Evolutionary conservation across 805 yeast species (phyloP).

Genomic region (Novakomyces olei): DNA sequence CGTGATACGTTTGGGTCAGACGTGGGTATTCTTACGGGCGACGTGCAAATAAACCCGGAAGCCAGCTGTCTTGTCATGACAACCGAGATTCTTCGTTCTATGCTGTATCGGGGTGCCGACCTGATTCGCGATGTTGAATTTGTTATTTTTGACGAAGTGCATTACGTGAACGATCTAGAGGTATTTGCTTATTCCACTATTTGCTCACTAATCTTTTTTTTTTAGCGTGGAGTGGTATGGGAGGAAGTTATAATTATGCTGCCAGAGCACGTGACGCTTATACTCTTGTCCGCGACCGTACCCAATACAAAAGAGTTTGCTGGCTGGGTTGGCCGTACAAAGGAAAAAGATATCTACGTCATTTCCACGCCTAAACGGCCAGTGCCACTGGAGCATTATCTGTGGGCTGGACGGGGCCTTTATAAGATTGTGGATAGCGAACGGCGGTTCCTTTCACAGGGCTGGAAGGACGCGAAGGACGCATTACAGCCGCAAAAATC

Average conservation of each 20-base stretch:
- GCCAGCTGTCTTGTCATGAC: constrained; percentile 95
- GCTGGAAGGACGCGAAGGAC: constrained; percentile 39
- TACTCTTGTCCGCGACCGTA: constrained; percentile 83
- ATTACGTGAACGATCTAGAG: constrained; percentile 87
- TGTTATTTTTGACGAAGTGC: constrained; percentile 94
- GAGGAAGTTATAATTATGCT: constrained; percentile 96
- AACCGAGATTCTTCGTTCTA: constrained; percentile 81
- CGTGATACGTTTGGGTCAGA: constrained; percentile 61
- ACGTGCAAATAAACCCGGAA: constrained; percentile 90
- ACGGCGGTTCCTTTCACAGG: constrained; percentile 42
- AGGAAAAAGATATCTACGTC: constrained; percentile 85
- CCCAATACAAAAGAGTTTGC: constrained; percentile 98
- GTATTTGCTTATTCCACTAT: too few species aligned
- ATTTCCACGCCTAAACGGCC: constrained; percentile 94
- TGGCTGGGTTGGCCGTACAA: constrained; percentile 94
- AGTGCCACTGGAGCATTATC: constrained; percentile 69
- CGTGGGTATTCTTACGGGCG: constrained; percentile 91
- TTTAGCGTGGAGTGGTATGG: constrained; percentile 99
- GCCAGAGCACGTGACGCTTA: constrained; percentile 87
- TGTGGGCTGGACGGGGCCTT: constrained; percentile 61
- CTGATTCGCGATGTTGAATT: constrained; percentile 89
- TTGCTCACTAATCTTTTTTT: too few species aligned
- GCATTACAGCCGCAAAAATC: constrained; percentile 19
- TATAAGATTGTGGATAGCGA: constrained; percentile 54
- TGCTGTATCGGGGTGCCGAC: constrained; percentile 94